Conservation (phyloP, 2,329 filamentous ascomycete genomes). For the Fusarium sp. region DNA sequence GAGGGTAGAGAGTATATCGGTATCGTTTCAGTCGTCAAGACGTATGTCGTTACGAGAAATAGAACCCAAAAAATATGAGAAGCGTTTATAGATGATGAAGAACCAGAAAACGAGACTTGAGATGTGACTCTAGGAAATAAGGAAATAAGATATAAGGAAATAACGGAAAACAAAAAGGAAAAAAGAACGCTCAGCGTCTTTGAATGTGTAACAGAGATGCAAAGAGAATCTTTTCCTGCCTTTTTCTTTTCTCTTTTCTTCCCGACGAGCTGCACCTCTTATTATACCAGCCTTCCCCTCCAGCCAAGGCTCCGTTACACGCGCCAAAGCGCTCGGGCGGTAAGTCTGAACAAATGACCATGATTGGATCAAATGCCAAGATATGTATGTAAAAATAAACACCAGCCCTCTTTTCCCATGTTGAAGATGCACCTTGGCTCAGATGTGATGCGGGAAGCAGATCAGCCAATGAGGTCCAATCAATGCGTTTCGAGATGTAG, state of each 20-base stretch:
- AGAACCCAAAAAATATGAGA: conserved; percentile 18
- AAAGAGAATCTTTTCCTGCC: conserved; percentile 36
- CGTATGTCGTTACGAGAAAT: conserved; percentile 30
- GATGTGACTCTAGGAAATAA: conserved; percentile 40
- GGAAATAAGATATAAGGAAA: conserved; percentile 42
- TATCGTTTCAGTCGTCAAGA: conserved; percentile 34
- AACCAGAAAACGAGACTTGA: conserved; percentile 21
- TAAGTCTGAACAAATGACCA: conserved; percentile 16
- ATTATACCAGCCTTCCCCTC: conserved; percentile 44
- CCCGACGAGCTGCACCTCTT: conserved; percentile 36
- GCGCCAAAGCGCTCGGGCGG: conserved; percentile 28
- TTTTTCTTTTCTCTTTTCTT: conserved; percentile 30
- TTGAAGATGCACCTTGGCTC: conserved; percentile 24
- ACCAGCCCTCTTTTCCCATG: conserved; percentile 24
- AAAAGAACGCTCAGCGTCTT: conserved; percentile 40
- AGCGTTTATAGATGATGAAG: conserved; percentile 24
- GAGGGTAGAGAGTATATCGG: conserved; percentile 5
- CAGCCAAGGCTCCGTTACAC: conserved; percentile 15
- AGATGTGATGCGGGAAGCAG: conserved; percentile 30
- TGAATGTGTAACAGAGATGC: conserved; percentile 35
- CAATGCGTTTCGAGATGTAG: conserved; percentile 11
- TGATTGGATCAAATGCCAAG: conserved; percentile 31
- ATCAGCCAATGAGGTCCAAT: conserved; percentile 33
- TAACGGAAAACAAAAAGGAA: conserved; percentile 21
- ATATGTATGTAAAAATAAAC: conserved; percentile 35